Evolutionary conservation across 1,284 basidiomycete genomes (phyloP).

Genomic region (Cryptococcus sp.): DNA sequence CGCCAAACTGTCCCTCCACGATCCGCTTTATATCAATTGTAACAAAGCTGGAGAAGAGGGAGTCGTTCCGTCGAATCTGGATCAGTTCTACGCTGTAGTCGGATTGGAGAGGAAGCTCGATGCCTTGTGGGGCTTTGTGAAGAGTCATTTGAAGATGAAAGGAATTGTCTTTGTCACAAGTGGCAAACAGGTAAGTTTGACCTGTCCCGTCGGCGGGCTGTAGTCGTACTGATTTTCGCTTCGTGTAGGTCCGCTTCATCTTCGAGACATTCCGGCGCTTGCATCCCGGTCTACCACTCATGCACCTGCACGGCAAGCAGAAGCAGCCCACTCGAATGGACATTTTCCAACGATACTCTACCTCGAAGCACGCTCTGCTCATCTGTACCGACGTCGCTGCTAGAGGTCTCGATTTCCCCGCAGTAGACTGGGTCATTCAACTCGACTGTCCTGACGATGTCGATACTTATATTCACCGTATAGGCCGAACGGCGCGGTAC

Average conservation of each 20-base stretch:
- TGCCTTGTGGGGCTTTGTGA: constrained; percentile 91
- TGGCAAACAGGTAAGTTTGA: constrained; percentile 72
- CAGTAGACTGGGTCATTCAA: constrained; percentile 97
- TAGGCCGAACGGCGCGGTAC: constrained; percentile 93
- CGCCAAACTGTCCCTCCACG: constrained; percentile 82
- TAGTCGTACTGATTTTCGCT: background rate
- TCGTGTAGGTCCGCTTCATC: constrained; percentile 76
- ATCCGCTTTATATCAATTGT: constrained; percentile 76
- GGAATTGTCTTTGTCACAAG: constrained; percentile 91
- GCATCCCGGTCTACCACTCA: constrained; percentile 86
- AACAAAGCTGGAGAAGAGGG: constrained; percentile 57
- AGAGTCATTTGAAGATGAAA: constrained; percentile 89
- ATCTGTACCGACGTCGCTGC: constrained; percentile 98
- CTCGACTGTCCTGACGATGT: constrained; percentile 97
- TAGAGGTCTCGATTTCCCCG: constrained; percentile 93
- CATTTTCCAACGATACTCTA: constrained; percentile 79
- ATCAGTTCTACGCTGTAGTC: constrained; percentile 88
- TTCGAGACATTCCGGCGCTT: constrained; percentile 94
- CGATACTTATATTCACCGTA: constrained; percentile 97
- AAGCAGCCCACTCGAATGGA: constrained; percentile 86
- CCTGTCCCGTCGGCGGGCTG: background rate
- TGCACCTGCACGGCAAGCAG: constrained; percentile 95
- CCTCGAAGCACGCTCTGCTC: constrained; percentile 75
- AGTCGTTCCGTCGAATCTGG: constrained; percentile 70
- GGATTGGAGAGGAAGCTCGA: constrained; percentile 86